Percentiles rank a stretch among this genome's conserved stretches.
Conservation (phyloP, 768 basidiomycete genomes). For the Kwoniella dendrophila region DNA sequence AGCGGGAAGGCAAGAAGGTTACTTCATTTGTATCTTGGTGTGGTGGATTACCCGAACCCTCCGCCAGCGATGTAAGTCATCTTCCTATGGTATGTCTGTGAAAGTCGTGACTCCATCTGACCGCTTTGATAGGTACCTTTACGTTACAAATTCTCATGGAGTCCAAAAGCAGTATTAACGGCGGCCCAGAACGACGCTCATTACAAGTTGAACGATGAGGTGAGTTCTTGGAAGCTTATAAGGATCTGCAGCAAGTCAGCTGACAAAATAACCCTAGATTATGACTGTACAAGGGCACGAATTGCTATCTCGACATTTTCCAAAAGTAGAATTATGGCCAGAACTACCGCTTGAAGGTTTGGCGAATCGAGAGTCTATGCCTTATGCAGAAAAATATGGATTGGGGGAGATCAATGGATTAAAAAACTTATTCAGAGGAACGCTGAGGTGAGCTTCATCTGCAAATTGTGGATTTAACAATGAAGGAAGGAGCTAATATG, state of each 20-base stretch:
- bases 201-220: constrained; percentile 66
- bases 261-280: constrained; percentile 21
- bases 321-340: constrained; percentile 67
- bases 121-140: constrained; percentile 64
- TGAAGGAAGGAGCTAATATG: background rate
- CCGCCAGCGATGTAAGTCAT: constrained; percentile 56
- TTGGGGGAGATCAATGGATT: constrained; percentile 60
- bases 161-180: constrained; percentile 77
- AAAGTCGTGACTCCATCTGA: no score
- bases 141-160: constrained; percentile 94
- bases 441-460: constrained; percentile 67
- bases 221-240: constrained; percentile 51
- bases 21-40: constrained; percentile 85
- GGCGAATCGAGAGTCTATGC: constrained; percentile 78
- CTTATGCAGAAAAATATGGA: constrained; percentile 69
- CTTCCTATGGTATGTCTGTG: background rate
- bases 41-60: constrained; percentile 84
- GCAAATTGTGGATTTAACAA: background rate
- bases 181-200: constrained; percentile 74
- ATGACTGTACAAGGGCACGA: constrained; percentile 62
- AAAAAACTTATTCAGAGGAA: constrained; percentile 77
- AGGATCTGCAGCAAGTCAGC: constrained; percentile 3
- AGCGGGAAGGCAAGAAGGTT: constrained; percentile 63
- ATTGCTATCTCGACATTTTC: constrained; percentile 66
- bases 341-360: constrained; percentile 76